Base-by-base conservation (phyloP, 2,329 filamentous ascomycete species). In the Xylaria sp. region DNA sequence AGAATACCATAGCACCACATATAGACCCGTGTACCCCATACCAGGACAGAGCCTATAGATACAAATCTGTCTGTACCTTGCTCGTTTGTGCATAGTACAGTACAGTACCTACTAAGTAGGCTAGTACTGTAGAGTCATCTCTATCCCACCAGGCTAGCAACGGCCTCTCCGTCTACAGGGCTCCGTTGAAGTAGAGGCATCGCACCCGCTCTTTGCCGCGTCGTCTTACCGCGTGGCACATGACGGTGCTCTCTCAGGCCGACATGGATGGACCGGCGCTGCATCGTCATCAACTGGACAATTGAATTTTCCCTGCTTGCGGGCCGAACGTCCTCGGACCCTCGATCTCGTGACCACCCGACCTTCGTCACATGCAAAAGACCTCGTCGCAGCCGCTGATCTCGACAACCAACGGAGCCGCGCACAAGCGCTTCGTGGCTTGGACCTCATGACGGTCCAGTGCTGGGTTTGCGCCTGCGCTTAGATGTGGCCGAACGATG, bases 311-410 rank as follows among this genome's bases (percentile, higher is more conserved):
- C n/a, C 27, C 43, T 55, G n/a, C 44, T 52, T 55, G 48, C 56
- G 49, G 53, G 46, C 56, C 54, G 40, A 54, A 35, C 40, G 19
- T 37, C 56, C 46, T 48, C 23, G 49, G 29, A 40, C 29, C 53
- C 52, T 47, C 29, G 63, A 48, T 55, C 58, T 37, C 51, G 37
- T 65, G 56, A 60, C 58, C 56, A 58, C 44, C 54, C 35, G 49
- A 58, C 48, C 47, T 57, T 53, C n/a, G 46, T 65, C 64, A 67
- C 64, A 67, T 67, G 62, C 53, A 40, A 64, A 53, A 51, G 33
- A 21, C 19, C 41, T 52, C 41, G n/a, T 52, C 37, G 33, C 51
- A 53, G 46, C 33, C 54, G 38, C 55, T 21, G 21, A 35, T 23
- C 25, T 56, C 13, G n/a, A 58, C 25, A 47, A 17, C 60, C 60